Evolutionary conservation across 306 rosid genomes (phyloP), one percentile per base, ranked within the genome.

Genomic region (Acacia crassicarpa): DNA sequence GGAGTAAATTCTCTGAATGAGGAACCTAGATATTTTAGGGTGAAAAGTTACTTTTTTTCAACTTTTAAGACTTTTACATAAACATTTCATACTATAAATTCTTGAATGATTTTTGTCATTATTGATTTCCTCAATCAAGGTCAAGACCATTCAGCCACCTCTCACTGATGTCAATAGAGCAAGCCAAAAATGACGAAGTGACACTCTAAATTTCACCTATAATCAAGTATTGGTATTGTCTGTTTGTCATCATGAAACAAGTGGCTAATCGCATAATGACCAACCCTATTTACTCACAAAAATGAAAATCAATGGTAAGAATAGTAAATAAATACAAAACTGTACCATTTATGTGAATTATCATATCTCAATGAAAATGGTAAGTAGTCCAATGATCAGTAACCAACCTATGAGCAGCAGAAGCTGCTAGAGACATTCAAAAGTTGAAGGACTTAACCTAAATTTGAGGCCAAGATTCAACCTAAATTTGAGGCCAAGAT

Each of bases 371-470:
- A 38, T 13, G 67, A 74, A 85, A 67, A 33, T 23, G 19, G 46
- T 20, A 67, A 81, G 74, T 45, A 78, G 14, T 72, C 73, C 67
- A 54, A 22, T 2, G 35, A 58, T 33, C 27, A 27, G 27, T 27
- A 27, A 27, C 27, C 27, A 27, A 27, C n/a, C n/a, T n/a, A n/a
- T n/a, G 10, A 3, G 65, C 14, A 9, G 43, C 78, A 61, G 44
- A 82, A 82, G 49, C 68, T 49, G 32, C 30, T 12, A 75, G 49
- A 70, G 76, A 25, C 48, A 62, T 53, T 43, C 44, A 77, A 76
- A 63, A 43, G 32, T 71, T 56, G 11, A 38, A 40, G 19, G 72
- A 46, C 67, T 30, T 58, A 62, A 56, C 69, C 49, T 58, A 23
- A n/a, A n/a, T n/a, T n/a, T n/a, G n/a, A n/a, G n/a, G n/a, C n/a